Percentiles rank a stretch among this genome's conserved stretches.
Conservation (phyloP, 805 yeast genomes). For the Candida nitratophila region DNA sequence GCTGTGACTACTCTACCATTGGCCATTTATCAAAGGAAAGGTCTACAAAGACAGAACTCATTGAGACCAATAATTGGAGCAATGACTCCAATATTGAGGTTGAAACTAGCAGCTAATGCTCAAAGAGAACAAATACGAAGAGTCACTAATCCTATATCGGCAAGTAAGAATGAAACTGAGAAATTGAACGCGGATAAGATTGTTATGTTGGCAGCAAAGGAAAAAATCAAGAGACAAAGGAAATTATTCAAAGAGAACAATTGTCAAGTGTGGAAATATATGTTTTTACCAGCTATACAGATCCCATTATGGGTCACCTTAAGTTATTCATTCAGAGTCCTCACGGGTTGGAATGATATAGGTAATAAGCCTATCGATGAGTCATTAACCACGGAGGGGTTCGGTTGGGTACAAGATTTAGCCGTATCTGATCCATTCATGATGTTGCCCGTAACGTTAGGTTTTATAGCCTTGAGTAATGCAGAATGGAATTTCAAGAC, state of each 20-base stretch:
- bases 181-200: conserved; percentile 72
- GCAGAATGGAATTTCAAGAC: conserved; percentile 77
- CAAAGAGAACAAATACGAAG: conserved; percentile 26
- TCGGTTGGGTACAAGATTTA: conserved; percentile 56
- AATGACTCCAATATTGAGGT: conserved; percentile 65
- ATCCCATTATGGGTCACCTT: conserved; percentile 82
- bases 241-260: conserved; percentile 55
- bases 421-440: conserved; percentile 54
- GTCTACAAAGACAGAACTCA: conserved; percentile 64
- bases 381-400: conserved; percentile 43
- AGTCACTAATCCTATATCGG: conserved; percentile 13
- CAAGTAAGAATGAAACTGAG: conserved; percentile 25
- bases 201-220: conserved; percentile 64
- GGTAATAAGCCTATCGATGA: conserved; percentile 43
- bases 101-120: conserved; percentile 43
- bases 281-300: conserved; percentile 70
- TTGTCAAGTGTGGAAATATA: conserved; percentile 78
- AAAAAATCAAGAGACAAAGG: conserved; percentile 69
- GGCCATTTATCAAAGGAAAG: conserved; percentile 61
- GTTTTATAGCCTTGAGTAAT: conserved; percentile 64
- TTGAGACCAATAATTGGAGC: conserved; percentile 68
- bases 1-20: conserved; percentile 68
- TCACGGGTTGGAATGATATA: conserved; percentile 57
- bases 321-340: conserved; percentile 65
- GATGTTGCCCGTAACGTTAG: conserved; percentile 63